Conservation (phyloP, 2,329 filamentous ascomycete genomes). For the Tolypocladium paradoxum region DNA sequence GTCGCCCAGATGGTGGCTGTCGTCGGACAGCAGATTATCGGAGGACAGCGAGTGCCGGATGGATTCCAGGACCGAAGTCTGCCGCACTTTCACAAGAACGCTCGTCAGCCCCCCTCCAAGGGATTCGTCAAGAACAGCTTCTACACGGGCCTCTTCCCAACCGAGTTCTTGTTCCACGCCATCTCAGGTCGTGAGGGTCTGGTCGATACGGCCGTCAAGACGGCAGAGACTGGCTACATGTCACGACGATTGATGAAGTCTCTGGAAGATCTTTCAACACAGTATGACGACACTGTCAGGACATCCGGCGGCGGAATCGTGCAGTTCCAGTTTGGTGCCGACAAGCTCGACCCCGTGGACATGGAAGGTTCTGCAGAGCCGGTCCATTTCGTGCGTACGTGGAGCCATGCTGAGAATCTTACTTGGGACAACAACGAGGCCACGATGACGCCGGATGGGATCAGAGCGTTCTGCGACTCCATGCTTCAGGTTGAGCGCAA, state of each 20-base stretch:
- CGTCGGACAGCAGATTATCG: constrained; percentile 97
- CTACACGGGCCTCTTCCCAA: constrained; percentile 81
- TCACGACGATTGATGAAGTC: constrained; percentile 97
- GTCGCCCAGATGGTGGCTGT: constrained; percentile 98
- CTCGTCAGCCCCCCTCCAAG: constrained; percentile 84
- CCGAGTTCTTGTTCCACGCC: constrained; percentile 95
- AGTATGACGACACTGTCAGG: constrained; percentile 90
- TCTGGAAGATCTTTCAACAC: constrained; percentile 82
- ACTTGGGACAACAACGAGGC: constrained; percentile 72
- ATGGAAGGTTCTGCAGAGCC: constrained; percentile 94
- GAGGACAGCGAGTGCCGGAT: constrained; percentile 81
- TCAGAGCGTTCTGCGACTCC: constrained; percentile 55
- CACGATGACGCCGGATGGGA: constrained; percentile 63
- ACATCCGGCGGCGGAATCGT: constrained; percentile 84
- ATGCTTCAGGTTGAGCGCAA: constrained; percentile 58
- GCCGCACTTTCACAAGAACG: constrained; percentile 91
- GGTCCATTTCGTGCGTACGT: constrained; percentile 85
- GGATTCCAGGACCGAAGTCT: constrained; percentile 93
- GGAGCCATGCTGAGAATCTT: constrained; percentile 64
- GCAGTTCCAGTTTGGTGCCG: constrained; percentile 95
- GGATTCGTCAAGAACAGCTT: constrained; percentile 97
- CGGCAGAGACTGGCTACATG: constrained; percentile 98
- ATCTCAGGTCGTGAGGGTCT: constrained; percentile 97
- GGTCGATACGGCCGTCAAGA: constrained; percentile 98
- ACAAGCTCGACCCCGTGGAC: constrained; percentile 89